Evolutionary conservation across 2,329 filamentous ascomycete species (phyloP).

Genomic region (Didymella keratinophila): DNA sequence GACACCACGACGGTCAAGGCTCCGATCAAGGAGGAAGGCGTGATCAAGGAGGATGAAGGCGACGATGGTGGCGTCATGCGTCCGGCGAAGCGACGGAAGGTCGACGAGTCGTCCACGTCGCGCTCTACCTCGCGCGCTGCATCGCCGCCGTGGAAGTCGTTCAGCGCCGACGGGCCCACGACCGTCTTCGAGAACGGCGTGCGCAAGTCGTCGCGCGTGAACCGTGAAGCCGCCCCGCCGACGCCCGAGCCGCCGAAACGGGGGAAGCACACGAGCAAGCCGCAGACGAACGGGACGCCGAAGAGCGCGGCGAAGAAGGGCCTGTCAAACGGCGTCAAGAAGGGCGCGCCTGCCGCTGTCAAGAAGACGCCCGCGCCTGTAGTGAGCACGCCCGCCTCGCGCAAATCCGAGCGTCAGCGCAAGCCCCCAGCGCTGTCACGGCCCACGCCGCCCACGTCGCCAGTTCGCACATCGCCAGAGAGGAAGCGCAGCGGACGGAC

Average conservation of each 20-base stretch:
- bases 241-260: slow-evolving; percentile 57
- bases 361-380: slow-evolving; percentile 37
- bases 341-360: slow-evolving; percentile 25
- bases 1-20: slow-evolving; percentile 26
- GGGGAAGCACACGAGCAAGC: slow-evolving; percentile 31
- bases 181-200: slow-evolving; percentile 74
- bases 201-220: slow-evolving; percentile 68
- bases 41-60: neutral
- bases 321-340: slow-evolving; percentile 28
- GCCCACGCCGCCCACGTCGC: slow-evolving; percentile 29
- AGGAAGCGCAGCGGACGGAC: slow-evolving; percentile 36
- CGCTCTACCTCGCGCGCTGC: slow-evolving; percentile 57
- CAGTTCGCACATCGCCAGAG: slow-evolving; percentile 23
- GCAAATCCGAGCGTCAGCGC: slow-evolving; percentile 47
- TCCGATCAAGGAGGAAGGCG: slow-evolving; percentile 42
- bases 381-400: slow-evolving; percentile 30
- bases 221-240: slow-evolving; percentile 53
- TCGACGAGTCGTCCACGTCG: slow-evolving; percentile 37
- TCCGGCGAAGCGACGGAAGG: slow-evolving; percentile 69
- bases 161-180: slow-evolving; percentile 84
- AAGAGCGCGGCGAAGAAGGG: slow-evolving; percentile 35
- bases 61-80: slow-evolving; percentile 29
- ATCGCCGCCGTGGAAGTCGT: slow-evolving; percentile 94
- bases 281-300: slow-evolving; percentile 41
- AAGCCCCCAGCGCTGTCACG: slow-evolving; percentile 27